These are phyloP conservation scores for Cytospora piceae DNA, from an alignment of 2,329 filamentous ascomycete genomes.

Conservation along the genomic window DNA sequence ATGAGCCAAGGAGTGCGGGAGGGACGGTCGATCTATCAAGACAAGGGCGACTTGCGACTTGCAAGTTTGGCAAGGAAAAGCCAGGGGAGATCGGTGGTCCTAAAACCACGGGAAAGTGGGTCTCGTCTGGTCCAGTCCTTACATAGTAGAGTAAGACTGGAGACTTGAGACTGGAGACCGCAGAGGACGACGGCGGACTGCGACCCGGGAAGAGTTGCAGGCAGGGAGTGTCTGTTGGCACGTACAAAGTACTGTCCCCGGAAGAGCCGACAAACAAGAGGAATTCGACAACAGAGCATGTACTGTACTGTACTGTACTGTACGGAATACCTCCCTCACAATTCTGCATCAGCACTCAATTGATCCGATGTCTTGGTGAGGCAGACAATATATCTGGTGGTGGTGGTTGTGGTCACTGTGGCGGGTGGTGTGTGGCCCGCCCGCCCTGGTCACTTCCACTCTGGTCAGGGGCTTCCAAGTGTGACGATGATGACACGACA, in stretches of 20 bases:
- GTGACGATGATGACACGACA: background rate
- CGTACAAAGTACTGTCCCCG: background rate
- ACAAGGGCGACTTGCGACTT: conserved; percentile 28
- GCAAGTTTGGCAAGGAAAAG: conserved; percentile 23
- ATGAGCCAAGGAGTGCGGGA: conserved; percentile 23
- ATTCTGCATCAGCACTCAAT: background rate
- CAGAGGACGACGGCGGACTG: background rate
- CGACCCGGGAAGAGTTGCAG: background rate
- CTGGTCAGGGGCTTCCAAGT: background rate
- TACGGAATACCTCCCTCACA: background rate
- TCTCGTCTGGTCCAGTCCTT: conserved; percentile 2
- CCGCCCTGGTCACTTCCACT: background rate
- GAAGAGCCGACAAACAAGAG: background rate
- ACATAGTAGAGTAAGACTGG: background rate
- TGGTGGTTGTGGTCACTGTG: background rate
- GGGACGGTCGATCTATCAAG: conserved; percentile 24
- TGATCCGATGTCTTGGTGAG: background rate
- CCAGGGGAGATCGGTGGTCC: conserved; percentile 23
- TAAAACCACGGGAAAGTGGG: conserved; percentile 25
- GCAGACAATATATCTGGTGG: no score
- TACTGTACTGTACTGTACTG: no score
- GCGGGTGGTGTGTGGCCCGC: background rate
- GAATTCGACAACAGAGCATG: background rate
- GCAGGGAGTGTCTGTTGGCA: background rate
- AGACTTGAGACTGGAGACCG: conserved; percentile 1